Base-by-base conservation (phyloP, 2,329 filamentous ascomycete species). In the Eutypa lata region DNA sequence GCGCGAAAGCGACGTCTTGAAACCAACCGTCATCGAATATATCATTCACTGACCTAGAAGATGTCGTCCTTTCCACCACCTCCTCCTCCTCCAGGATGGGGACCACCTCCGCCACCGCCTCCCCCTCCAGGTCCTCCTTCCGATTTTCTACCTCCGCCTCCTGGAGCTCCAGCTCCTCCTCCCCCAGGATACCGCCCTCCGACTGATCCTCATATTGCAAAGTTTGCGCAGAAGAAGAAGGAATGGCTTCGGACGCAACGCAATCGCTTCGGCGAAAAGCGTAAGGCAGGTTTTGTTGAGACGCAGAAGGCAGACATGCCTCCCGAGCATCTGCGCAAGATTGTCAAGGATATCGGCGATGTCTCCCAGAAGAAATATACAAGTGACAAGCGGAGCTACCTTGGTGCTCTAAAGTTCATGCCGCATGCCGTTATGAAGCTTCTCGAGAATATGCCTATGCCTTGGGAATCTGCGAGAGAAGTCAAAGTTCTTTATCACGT, bases 291-390 rank as follows among this genome's bases (percentile, higher is more conserved):
- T 0, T 97, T 97, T 59, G 91, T 99, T 1, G 93, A 99, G 75
- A 96, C 92, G 7, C 93, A 97, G 68, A 99, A 99, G 79, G 91
- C 91, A 10, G 94, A 99, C 66, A 96, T 99, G 90, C 95, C 94
- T 0, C 93, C 94, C 0, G 94, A 97, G 78, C 94, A 99, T 82
- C 70, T 99, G 70, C 90, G 95, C 62, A 99, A 99, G 78, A 97
- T 97, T 59, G 93, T 99, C 54, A 91, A 89, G 71, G 94, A 99
- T 72, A 99, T 99, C 68, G 95, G 95, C 63, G 94, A 99, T 78
- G 93, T 99, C 48, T 97, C 93, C 50, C 95, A 99, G 73, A 97
- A 97, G 78, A 97, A 97, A 73, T 99, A 97, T 78, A 97, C 91
- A 61, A 96, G 89, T 68, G 94, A 99, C 77, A 99, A 99, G 81